These are phyloP conservation scores for Aspergillus uvarum DNA, from an alignment of 2,329 filamentous ascomycete species.

Conservation along the genomic window DNA sequence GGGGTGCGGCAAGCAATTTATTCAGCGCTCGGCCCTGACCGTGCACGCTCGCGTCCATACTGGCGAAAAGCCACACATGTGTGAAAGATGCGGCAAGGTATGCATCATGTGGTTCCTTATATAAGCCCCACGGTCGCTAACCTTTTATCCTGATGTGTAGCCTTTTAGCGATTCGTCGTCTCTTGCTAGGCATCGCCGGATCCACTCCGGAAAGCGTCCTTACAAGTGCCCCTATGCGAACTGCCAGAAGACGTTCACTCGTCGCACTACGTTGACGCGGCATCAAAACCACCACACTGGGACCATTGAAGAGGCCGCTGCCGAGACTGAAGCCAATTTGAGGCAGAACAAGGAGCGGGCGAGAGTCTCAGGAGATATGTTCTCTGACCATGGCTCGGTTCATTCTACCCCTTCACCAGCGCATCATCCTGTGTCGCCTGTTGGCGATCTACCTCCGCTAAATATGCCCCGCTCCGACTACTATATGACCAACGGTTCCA, in stretches of 20 bases:
- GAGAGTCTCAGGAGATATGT: slow-evolving; percentile 40
- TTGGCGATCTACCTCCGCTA: slow-evolving; percentile 69
- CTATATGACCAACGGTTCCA: slow-evolving; percentile 74
- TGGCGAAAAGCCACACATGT: slow-evolving; percentile 97
- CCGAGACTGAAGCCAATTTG: slow-evolving; percentile 81
- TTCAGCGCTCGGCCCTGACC: slow-evolving; percentile 91
- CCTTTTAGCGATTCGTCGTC: slow-evolving; percentile 97
- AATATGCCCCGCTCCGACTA: slow-evolving; percentile 73
- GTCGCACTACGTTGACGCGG: slow-evolving; percentile 88
- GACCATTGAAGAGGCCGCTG: slow-evolving; percentile 89
- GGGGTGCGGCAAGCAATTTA: slow-evolving; percentile 92
- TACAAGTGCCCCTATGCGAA: slow-evolving; percentile 98
- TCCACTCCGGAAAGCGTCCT: slow-evolving; percentile 91
- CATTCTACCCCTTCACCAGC: slow-evolving; percentile 74
- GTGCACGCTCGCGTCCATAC: slow-evolving; percentile 96
- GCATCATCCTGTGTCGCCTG: slow-evolving; percentile 78
- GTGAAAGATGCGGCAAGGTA: slow-evolving; percentile 95
- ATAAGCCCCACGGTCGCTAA: background rate
- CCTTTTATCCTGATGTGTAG: slow-evolving; percentile 48
- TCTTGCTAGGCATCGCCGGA: slow-evolving; percentile 85
- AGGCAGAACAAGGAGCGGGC: slow-evolving; percentile 53
- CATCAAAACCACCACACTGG: slow-evolving; percentile 96
- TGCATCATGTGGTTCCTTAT: slow-evolving; percentile 23
- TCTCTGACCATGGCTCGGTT: slow-evolving; percentile 47
- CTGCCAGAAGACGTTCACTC: slow-evolving; percentile 97